Evolutionary conservation across 2,329 filamentous ascomycete species (phyloP), one percentile per base, ranked within the genome.

Genomic region (Coleophoma cylindrospora): DNA sequence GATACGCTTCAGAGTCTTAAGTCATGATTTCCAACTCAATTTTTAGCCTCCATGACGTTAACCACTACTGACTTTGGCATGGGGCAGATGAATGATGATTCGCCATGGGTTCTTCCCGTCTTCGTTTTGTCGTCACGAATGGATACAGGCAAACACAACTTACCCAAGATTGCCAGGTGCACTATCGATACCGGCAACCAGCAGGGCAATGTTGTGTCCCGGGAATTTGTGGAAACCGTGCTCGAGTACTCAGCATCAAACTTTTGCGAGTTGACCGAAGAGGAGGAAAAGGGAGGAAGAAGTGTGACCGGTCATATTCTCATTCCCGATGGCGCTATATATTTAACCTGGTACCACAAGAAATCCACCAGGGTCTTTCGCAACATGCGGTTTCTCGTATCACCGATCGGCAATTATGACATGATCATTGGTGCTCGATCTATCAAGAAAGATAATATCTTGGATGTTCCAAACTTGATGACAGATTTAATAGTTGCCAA

Each of bases 361-460:
- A 53, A 45, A 15, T 49, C 48, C 15, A 43, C 48, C 13, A 19
- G 38, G 27, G 33, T 52, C 4, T 55, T 43, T 34, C 48, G 50
- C 22, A 22, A 49, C 10, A 55, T 55, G 50, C 44, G 50, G 4
- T 55, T 55, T 12, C 48, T 55, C 17, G 40, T 55, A 2, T 38
- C 48, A 1, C 19, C 50, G 6, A 37, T 45, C 15, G 15, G 43
- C 4, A n/a, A 44, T 12, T 55, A 36, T 19, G 48, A 55, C 10
- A 37, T 55, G 9, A 45, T 55, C 41, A 45, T 55, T 15, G 50
- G 53, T 12, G 53, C 53, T 11, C 27, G 15, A 19, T 47, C 50
- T 6, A 50, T 55, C 14, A 5, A 45, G 37, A 49, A 45, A 40
- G 32, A 53, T 19, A 44, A 48, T 4, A 46, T 55, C 9, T 36